phyloP scores from a whole-genome alignment of 768 basidiomycete genomes.

The Megacollybia marginata region DNA sequence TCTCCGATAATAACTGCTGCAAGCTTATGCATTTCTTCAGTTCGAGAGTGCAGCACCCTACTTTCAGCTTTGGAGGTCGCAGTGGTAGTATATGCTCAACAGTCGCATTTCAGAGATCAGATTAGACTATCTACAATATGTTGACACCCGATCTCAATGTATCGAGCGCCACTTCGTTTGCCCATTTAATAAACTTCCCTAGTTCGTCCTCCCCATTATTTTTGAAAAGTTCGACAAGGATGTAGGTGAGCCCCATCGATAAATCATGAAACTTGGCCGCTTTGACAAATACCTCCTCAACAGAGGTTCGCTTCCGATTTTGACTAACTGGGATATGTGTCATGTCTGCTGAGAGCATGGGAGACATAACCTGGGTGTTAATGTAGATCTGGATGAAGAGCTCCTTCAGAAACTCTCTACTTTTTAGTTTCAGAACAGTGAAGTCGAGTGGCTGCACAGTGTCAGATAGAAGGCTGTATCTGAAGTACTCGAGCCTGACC shows the following conservation, averaged over 20 bases:
- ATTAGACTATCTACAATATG: background rate
- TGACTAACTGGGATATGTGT: constrained; percentile 33
- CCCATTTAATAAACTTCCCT: constrained; percentile 55
- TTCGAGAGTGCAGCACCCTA: constrained; percentile 66
- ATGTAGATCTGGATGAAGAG: constrained; percentile 66
- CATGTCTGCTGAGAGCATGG: constrained; percentile 37
- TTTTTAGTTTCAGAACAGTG: constrained; percentile 55
- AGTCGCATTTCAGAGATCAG: constrained; percentile 53
- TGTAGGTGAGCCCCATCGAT: constrained; percentile 70
- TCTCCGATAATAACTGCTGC: background rate
- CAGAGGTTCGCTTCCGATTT: constrained; percentile 36
- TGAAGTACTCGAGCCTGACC: constrained; percentile 33
- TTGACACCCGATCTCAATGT: constrained; percentile 42
- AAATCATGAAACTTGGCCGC: constrained; percentile 57
- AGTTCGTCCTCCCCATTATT: constrained; percentile 26
- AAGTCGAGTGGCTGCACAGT: constrained; percentile 77
- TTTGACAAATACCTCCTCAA: constrained; percentile 80
- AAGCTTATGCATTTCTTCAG: constrained; percentile 28
- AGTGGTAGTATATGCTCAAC: constrained; percentile 64
- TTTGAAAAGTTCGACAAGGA: constrained; percentile 42
- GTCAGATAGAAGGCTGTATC: background rate
- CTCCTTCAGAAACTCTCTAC: constrained; percentile 60
- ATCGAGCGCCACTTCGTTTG: constrained; percentile 56
- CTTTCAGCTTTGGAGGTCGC: constrained; percentile 71
- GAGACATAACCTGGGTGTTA: constrained; percentile 67